These are phyloP conservation scores for Angophora floribunda DNA, from an alignment of 345 rosid species.

Conservation along the genomic window DNA sequence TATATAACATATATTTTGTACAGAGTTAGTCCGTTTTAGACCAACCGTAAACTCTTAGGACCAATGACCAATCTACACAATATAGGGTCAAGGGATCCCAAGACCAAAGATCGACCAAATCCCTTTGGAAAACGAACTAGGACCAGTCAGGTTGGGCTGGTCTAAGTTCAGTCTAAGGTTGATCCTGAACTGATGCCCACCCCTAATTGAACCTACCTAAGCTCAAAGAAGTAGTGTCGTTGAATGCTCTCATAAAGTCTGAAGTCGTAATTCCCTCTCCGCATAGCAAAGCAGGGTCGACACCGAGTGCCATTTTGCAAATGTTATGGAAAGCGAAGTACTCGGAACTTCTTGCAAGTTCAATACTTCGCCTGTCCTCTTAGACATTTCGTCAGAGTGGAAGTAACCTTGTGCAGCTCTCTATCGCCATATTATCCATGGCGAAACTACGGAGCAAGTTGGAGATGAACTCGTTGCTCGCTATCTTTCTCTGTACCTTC, in stretches of 20 bases:
- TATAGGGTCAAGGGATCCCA: no score
- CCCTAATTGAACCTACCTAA: no score
- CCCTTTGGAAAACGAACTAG: no score
- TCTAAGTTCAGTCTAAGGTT: no score
- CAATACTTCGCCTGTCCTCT: background rate
- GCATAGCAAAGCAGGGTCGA: background rate
- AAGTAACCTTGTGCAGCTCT: background rate
- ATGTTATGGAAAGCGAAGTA: constrained; percentile 9
- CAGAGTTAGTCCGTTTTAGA: no score
- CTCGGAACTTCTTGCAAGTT: constrained; percentile 12
- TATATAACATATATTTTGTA: no score
- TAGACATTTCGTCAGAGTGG: constrained; percentile 2
- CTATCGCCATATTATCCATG: background rate
- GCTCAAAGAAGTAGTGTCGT: no score
- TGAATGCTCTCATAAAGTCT: background rate
- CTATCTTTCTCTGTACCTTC: constrained; percentile 11
- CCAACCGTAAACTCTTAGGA: no score
- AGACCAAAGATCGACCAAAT: no score
- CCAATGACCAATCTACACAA: no score
- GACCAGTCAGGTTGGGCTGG: no score
- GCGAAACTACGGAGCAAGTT: constrained; percentile 6
- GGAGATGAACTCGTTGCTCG: constrained; percentile 15
- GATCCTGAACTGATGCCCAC: no score
- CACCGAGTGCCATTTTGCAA: constrained; percentile 4
- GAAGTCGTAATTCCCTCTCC: background rate